Conservation (phyloP, 208 protist species). For the Sergeia podlipaevii region DNA sequence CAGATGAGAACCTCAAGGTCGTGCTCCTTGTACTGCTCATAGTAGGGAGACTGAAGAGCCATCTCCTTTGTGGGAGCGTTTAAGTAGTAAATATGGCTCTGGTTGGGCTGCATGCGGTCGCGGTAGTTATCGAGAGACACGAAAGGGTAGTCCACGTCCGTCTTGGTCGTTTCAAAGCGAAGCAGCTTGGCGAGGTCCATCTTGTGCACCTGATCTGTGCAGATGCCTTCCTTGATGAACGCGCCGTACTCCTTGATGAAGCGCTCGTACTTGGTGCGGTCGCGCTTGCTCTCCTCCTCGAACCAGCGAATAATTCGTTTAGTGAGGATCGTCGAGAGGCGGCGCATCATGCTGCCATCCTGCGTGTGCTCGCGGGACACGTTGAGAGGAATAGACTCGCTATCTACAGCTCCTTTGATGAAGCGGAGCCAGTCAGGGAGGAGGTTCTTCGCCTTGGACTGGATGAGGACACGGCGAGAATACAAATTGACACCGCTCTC, state of each 20-base stretch:
- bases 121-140: conserved; percentile 96
- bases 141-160: conserved; percentile 65
- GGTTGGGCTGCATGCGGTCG: conserved; percentile 92
- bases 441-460: conserved; percentile 92
- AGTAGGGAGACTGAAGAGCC: conserved; percentile 94
- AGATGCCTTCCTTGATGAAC: conserved; percentile 97
- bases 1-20: conserved; percentile 94
- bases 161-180: conserved; percentile 89
- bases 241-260: conserved; percentile 93
- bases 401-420: conserved; percentile 97
- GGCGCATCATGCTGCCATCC: conserved; percentile 93
- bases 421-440: conserved; percentile 98
- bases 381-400: conserved; percentile 97
- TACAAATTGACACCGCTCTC: conserved; percentile 95
- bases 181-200: conserved; percentile 93
- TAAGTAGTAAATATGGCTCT: conserved; percentile 97
- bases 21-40: conserved; percentile 95
- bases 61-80: conserved; percentile 84
- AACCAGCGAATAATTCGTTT: conserved; percentile 92
- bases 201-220: conserved; percentile 94
- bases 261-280: conserved; percentile 89
- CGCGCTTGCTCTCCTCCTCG: conserved; percentile 89
- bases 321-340: conserved; percentile 90
- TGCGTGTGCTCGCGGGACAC: conserved; percentile 98
- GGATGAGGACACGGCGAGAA: conserved; percentile 94